These are phyloP conservation scores for Lasiosphaeriaceae sp. DNA, from an alignment of 495 filamentous ascomycete genomes.

Conservation along the genomic window DNA sequence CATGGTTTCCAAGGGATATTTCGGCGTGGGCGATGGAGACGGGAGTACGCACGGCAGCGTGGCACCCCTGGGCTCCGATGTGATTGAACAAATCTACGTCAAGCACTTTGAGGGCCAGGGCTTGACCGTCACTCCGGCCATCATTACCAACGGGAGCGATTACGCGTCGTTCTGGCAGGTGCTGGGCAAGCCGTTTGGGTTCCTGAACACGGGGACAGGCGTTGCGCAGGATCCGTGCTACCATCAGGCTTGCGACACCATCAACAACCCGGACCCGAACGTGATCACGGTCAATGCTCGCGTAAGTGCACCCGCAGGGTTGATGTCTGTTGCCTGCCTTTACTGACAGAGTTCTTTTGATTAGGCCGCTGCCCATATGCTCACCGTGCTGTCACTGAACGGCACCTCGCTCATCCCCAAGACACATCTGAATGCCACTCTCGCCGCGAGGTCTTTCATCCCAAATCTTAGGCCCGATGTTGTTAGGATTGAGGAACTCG, in stretches of 20 bases:
- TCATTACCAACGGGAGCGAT: constrained; percentile 39
- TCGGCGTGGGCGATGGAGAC: constrained; percentile 40
- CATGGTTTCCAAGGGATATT: constrained; percentile 38
- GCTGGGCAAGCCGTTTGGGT: constrained; percentile 47
- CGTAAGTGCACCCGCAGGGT: constrained; percentile 8
- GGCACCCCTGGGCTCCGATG: constrained; percentile 32
- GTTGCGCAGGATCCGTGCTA: constrained; percentile 41
- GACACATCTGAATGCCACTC: constrained; percentile 17
- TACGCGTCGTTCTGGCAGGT: constrained; percentile 40
- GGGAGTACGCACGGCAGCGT: constrained; percentile 30
- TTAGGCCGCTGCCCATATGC: constrained; percentile 37
- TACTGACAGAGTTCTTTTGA: neutral
- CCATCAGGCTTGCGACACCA: constrained; percentile 40
- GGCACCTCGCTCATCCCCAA: constrained; percentile 39
- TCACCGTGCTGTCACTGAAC: constrained; percentile 34
- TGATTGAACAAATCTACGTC: constrained; percentile 36
- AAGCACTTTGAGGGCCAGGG: constrained; percentile 31
- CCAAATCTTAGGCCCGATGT: constrained; percentile 2
- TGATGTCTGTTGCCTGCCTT: no score
- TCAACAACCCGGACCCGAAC: constrained; percentile 37
- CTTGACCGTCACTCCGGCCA: constrained; percentile 28
- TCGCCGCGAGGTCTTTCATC: constrained; percentile 3
- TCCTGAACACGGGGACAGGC: constrained; percentile 40
- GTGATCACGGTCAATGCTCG: constrained; percentile 36
- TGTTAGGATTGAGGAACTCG: constrained; percentile 11